Conservation (phyloP, 495 filamentous ascomycete genomes). For the Penicillium cataractarum region DNA sequence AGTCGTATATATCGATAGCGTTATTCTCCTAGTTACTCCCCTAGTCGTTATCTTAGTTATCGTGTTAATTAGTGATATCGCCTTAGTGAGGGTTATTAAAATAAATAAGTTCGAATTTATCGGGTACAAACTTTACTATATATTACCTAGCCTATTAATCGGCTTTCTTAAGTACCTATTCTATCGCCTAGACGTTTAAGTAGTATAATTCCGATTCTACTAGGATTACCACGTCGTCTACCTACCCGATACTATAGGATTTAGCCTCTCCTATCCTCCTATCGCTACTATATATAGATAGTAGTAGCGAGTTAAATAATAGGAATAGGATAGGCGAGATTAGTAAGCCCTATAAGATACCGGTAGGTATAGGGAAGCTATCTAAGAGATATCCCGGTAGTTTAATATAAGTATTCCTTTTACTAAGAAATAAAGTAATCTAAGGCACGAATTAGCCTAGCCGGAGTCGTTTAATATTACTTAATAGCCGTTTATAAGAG, state of each 20-base stretch:
- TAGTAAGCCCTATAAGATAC: background rate
- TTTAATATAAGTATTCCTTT: background rate
- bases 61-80: too few species aligned
- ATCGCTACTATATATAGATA: background rate
- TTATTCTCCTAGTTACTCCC: too few species aligned
- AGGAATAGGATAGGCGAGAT: background rate
- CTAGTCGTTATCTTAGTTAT: too few species aligned
- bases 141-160: conserved; percentile 16
- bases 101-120: conserved; percentile 21
- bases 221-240: too few species aligned
- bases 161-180: too few species aligned
- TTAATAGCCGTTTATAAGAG: background rate
- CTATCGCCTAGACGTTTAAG: too few species aligned
- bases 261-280: too few species aligned
- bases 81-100: background rate
- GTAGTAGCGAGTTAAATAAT: background rate
- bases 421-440: background rate
- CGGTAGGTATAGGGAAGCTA: background rate
- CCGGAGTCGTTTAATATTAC: background rate
- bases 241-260: too few species aligned
- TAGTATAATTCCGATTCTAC: too few species aligned
- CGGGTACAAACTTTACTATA: conserved; percentile 20
- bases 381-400: conserved; percentile 8
- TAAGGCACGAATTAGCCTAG: background rate
- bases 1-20: too few species aligned